Percentiles rank a stretch among this genome's conserved stretches.
These are phyloP conservation scores for Penicillium subrubescens DNA, from an alignment of 495 filamentous ascomycete genomes.

Conservation along the genomic window DNA sequence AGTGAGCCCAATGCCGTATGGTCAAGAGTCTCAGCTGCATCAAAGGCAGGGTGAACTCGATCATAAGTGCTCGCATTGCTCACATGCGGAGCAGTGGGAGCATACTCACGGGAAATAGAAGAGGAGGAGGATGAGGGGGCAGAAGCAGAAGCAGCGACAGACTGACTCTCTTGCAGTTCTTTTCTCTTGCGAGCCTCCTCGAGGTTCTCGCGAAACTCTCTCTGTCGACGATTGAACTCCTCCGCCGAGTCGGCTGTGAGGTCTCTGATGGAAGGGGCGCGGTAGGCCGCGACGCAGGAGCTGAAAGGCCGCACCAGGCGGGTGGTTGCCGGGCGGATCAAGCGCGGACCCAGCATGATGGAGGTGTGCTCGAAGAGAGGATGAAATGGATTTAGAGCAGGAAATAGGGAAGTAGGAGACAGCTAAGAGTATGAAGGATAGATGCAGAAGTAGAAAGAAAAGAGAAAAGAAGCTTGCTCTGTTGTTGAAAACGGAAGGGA, in stretches of 20 bases:
- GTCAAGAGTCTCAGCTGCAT: conserved; percentile 42
- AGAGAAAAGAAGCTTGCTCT: not conserved
- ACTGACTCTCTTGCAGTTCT: conserved; percentile 86
- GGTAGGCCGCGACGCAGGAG: conserved; percentile 55
- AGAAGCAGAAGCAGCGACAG: conserved; percentile 50
- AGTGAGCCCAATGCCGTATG: conserved; percentile 66
- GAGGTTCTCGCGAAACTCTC: conserved; percentile 82
- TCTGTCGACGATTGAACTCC: conserved; percentile 78
- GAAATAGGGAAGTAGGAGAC: not conserved
- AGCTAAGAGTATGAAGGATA: not conserved
- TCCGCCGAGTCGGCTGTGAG: conserved; percentile 70
- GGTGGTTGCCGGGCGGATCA: conserved; percentile 47
- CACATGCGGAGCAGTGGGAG: conserved; percentile 57
- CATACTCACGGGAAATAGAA: conserved; percentile 46
- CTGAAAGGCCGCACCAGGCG: conserved; percentile 61
- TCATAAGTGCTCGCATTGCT: conserved; percentile 54
- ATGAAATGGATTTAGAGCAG: not conserved
- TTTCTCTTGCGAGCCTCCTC: conserved; percentile 70
- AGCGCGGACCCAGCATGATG: conserved; percentile 53
- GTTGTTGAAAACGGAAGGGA: not conserved
- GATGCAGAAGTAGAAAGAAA: not conserved
- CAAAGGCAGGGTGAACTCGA: conserved; percentile 35
- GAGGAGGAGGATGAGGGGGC: conserved; percentile 45
- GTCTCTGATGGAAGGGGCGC: conserved; percentile 81
- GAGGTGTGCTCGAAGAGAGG: not conserved